phyloP scores from a whole-genome alignment of 345 rosid genomes.

The Aquilaria malaccensis region DNA sequence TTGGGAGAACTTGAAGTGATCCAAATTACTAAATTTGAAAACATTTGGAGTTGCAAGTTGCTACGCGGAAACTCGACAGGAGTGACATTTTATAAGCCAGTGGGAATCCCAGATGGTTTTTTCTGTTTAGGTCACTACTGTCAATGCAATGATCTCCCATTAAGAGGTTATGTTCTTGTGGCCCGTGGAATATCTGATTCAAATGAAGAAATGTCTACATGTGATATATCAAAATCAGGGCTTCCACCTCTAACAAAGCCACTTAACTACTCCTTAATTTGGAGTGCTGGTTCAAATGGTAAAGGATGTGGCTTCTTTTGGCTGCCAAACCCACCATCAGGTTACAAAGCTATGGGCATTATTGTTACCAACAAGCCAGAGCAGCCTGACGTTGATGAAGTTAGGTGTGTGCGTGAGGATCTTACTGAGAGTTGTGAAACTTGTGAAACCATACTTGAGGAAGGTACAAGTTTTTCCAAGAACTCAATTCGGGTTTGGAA shows the following conservation, averaged over 20 bases:
- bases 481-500: conserved; percentile 54
- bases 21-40: conserved; percentile 50
- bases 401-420: conserved; percentile 74
- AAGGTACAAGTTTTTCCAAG: conserved; percentile 26
- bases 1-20: conserved; percentile 66
- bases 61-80: conserved; percentile 38
- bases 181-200: conserved; percentile 28
- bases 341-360: conserved; percentile 81
- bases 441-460: conserved; percentile 36
- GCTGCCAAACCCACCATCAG: conserved; percentile 73
- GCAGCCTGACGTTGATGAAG: conserved; percentile 56
- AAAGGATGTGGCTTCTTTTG: conserved; percentile 59
- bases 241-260: conserved; percentile 54
- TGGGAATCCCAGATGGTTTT: conserved; percentile 59
- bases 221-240: conserved; percentile 12
- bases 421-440: conserved; percentile 74
- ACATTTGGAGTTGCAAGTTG: conserved; percentile 49
- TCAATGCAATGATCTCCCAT: conserved; percentile 49
- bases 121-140: conserved; percentile 73
- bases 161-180: conserved; percentile 72
- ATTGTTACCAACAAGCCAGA: conserved; percentile 40
- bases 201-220: conserved; percentile 9
- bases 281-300: conserved; percentile 36
- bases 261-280: conserved; percentile 42
- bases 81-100: conserved; percentile 58